These are phyloP conservation scores for Lotus japonicus DNA, from an alignment of 306 rosid genomes.

Conservation along the genomic window DNA sequence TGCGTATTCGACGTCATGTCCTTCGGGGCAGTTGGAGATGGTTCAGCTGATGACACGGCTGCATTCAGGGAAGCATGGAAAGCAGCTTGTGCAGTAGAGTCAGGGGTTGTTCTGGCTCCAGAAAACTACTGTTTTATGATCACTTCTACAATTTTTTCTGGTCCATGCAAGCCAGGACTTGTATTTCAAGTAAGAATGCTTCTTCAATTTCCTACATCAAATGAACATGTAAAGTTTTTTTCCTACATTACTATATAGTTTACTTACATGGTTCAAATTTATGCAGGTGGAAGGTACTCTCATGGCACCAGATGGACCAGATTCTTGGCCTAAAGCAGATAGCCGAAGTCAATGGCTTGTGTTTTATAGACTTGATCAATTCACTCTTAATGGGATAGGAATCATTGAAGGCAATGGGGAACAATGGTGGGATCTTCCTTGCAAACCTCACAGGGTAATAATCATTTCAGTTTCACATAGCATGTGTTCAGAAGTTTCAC, in stretches of 20 bases:
- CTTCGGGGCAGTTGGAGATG: constrained; percentile 89
- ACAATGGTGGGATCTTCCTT: constrained; percentile 95
- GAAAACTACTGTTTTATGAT: constrained; percentile 47
- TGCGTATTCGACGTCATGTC: constrained; percentile 62
- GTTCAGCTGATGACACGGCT: constrained; percentile 68
- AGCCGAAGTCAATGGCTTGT: constrained; percentile 84
- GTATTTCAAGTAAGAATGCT: constrained; percentile 67
- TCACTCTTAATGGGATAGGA: constrained; percentile 84
- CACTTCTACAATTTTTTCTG: constrained; percentile 85
- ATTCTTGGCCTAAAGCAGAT: constrained; percentile 70
- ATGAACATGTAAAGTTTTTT: not conserved
- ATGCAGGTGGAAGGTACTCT: constrained; percentile 81
- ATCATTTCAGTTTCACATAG: not conserved
- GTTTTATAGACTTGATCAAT: constrained; percentile 67
- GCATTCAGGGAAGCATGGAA: constrained; percentile 86
- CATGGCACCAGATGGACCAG: constrained; percentile 92
- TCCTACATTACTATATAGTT: not conserved
- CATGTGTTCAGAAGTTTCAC: no score
- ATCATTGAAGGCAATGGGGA: constrained; percentile 92
- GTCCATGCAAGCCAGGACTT: constrained; percentile 92
- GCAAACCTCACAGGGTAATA: constrained; percentile 98
- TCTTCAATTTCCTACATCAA: not conserved
- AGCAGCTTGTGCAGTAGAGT: constrained; percentile 80
- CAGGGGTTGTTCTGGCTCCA: constrained; percentile 71
- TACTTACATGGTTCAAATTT: constrained; percentile 4